Percentiles rank a stretch among this genome's conserved stretches.
Conservation (phyloP, 2,329 filamentous ascomycete species). For the Clonostachys rhizophaga region DNA sequence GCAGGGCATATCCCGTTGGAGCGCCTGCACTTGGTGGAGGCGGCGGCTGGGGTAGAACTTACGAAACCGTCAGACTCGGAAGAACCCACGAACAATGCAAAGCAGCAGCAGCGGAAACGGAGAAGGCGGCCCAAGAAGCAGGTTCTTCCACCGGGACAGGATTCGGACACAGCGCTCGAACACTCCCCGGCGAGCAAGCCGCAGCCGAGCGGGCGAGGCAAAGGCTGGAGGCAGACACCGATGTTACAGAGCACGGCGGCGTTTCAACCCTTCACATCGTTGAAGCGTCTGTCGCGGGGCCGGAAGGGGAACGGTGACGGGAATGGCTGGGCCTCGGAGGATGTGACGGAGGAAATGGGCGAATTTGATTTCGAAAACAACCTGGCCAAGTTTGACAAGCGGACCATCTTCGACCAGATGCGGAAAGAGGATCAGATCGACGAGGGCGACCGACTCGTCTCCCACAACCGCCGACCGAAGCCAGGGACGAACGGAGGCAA, state of each 20-base stretch:
- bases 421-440: slow-evolving; percentile 81
- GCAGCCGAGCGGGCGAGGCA: slow-evolving; percentile 29
- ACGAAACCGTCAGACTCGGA: slow-evolving; percentile 1
- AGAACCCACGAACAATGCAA: background rate
- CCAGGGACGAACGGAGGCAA: slow-evolving; percentile 76
- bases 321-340: slow-evolving; percentile 93
- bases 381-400: slow-evolving; percentile 92
- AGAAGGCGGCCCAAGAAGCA: slow-evolving; percentile 8
- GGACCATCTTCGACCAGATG: slow-evolving; percentile 86
- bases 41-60: background rate
- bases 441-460: slow-evolving; percentile 86
- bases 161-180: slow-evolving; percentile 7
- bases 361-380: slow-evolving; percentile 93
- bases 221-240: slow-evolving; percentile 56
- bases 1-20: background rate
- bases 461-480: slow-evolving; percentile 71
- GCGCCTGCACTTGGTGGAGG: background rate
- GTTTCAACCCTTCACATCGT: slow-evolving; percentile 57
- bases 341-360: slow-evolving; percentile 89
- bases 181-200: background rate
- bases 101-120: slow-evolving; percentile 1
- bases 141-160: slow-evolving; percentile 11
- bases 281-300: slow-evolving; percentile 52
- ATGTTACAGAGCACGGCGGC: slow-evolving; percentile 56
- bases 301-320: slow-evolving; percentile 38